Base-by-base conservation (phyloP, 768 basidiomycete genomes). In the Brasilioporus rufonigricans region DNA sequence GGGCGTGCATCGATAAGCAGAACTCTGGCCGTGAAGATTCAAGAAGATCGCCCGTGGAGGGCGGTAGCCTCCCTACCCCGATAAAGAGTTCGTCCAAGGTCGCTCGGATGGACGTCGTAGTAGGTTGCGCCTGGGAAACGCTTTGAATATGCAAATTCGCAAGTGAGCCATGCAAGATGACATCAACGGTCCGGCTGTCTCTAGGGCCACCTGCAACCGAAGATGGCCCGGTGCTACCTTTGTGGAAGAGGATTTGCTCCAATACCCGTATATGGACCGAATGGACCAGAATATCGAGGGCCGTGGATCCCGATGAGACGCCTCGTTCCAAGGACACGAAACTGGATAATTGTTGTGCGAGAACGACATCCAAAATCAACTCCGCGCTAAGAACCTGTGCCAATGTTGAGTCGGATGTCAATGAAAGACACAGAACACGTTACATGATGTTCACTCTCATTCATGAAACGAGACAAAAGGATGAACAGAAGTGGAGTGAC, bases 401-500 rank as follows among this genome's bases (percentile, higher is more conserved):
- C 35, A 56, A 50, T 6, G 29, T 54, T 65, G 38, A 65, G 50
- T 39, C 16, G 21, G 18, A 12, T 33, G 18, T 40, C 29, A 44
- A 55, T 35, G 14, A 26, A 31, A 26, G 13, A 50, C 9, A 43
- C 49, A 23, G 9, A 48, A 14, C 44, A 59, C 77, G 12, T 64
- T 65, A 87, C 86, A 63, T 71, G 72, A 26, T 61, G 66, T 51
- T 71, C 70, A 36, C 80, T 56, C 44, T 84, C 85, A 40, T 78
- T 69, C 61, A 80, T 75, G 18, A 89, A 62, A 50, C 65, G 65
- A 31, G 66, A 63, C n/a, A 73, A 65, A 43, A 75, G 77, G 18
- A 76, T 71, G 35, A 82, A 55, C 18, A 83, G 45, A 19, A 89
- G 71, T 3, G 88, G 87, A 6, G 83, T 86, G n/a, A 85, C 52